Conservation (phyloP, 306 rosid species). For the Lathyrus oleraceus region DNA sequence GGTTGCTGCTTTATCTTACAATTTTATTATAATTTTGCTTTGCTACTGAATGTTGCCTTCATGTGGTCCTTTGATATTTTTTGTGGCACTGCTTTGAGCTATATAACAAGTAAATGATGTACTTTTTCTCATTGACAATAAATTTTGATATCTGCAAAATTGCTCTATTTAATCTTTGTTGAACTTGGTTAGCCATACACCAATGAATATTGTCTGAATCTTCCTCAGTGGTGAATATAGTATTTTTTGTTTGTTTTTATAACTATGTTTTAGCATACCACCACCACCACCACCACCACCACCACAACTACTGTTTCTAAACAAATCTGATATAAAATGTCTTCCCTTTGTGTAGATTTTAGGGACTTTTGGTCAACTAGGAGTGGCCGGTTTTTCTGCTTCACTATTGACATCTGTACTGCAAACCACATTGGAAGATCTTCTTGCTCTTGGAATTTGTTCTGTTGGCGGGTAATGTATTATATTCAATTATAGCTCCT, state of each 20-base stretch:
- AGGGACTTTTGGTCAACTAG: constrained; percentile 85
- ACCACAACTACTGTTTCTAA: not conserved
- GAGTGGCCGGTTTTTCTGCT: constrained; percentile 95
- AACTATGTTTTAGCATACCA: not conserved
- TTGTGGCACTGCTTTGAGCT: not conserved
- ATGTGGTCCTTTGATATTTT: constrained; percentile 8
- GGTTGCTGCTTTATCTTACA: constrained; percentile 17
- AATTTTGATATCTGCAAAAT: constrained; percentile 12
- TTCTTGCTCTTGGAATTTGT: constrained; percentile 97
- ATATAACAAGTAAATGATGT: not conserved
- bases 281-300: not conserved
- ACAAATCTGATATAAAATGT: constrained; percentile 26
- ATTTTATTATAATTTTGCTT: constrained; percentile 13
- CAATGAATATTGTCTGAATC: constrained; percentile 6
- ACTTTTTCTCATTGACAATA: not conserved
- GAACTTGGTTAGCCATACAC: not conserved
- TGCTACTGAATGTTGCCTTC: not conserved
- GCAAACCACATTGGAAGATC: constrained; percentile 85
- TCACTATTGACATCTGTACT: constrained; percentile 89
- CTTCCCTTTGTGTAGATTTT: constrained; percentile 52
- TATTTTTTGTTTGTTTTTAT: not conserved
- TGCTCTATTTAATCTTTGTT: constrained; percentile 3
- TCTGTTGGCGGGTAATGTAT: constrained; percentile 90
- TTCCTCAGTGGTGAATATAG: not conserved
- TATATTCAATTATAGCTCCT: constrained; percentile 26